Conservation (phyloP, 1,139 yeast species). For the Yamadazyma aaseri region DNA sequence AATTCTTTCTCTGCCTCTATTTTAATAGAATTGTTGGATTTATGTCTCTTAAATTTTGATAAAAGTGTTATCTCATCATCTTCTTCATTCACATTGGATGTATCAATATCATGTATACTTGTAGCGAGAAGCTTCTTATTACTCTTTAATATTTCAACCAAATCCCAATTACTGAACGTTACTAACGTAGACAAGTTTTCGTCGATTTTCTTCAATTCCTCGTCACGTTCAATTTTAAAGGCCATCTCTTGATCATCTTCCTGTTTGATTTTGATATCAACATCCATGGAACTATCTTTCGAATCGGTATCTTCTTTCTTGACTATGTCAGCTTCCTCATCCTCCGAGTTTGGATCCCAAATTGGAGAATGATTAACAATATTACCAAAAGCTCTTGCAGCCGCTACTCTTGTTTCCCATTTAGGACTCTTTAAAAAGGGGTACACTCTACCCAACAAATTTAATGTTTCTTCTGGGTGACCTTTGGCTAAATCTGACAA, state of each 20-base stretch:
- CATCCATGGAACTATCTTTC: conserved; percentile 9
- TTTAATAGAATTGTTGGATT: conserved; percentile 19
- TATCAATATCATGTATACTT: conserved; percentile 48
- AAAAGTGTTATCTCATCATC: conserved; percentile 28
- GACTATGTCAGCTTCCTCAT: conserved; percentile 16
- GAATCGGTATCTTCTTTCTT: conserved; percentile 15
- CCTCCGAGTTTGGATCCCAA: conserved; percentile 81
- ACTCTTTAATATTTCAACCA: conserved; percentile 61
- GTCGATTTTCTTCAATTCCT: conserved; percentile 47
- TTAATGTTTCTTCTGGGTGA: conserved; percentile 90
- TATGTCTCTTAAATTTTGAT: conserved; percentile 39
- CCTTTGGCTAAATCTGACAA: conserved; percentile 89
- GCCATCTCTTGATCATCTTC: conserved; percentile 26
- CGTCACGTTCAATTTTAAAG: conserved; percentile 44
- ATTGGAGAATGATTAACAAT: conserved; percentile 73
- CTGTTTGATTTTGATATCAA: conserved; percentile 25
- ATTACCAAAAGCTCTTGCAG: conserved; percentile 94
- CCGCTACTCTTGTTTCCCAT: conserved; percentile 97
- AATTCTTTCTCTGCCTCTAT: conserved; percentile 11
- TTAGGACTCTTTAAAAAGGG: conserved; percentile 79
- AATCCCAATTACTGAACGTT: conserved; percentile 60
- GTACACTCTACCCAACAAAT: conserved; percentile 81
- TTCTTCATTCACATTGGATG: conserved; percentile 13
- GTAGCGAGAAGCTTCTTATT: conserved; percentile 74
- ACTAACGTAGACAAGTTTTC: conserved; percentile 50